phyloP scores from a whole-genome alignment of 805 yeast genomes.

The Saccharomycopsis sp. region DNA sequence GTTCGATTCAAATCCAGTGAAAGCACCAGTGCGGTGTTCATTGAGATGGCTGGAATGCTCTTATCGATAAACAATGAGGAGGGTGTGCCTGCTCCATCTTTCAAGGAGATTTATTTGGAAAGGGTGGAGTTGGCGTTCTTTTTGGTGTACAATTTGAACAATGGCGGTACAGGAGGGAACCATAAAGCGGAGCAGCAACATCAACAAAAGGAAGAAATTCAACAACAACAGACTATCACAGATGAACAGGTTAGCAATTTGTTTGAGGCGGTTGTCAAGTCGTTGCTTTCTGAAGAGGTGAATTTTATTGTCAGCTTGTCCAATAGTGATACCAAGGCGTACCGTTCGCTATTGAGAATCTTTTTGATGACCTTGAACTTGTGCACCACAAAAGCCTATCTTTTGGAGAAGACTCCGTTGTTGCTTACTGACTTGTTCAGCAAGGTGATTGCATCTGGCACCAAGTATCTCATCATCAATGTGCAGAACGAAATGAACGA shows the following conservation, averaged over 20 bases:
- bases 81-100: conserved; percentile 41
- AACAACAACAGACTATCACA: too few relatives aligned
- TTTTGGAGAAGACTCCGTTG: conserved; percentile 41
- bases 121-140: conserved; percentile 62
- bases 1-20: conserved; percentile 35
- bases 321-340: conserved; percentile 32
- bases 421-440: conserved; percentile 51
- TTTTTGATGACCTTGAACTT: conserved; percentile 40
- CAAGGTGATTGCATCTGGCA: conserved; percentile 54
- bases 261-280: conserved; percentile 30
- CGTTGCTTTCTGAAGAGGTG: conserved; percentile 42
- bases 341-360: conserved; percentile 55
- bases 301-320: conserved; percentile 38
- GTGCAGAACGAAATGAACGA: conserved; percentile 44
- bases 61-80: conserved; percentile 42
- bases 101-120: conserved; percentile 45
- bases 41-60: conserved; percentile 38
- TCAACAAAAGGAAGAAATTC: too few relatives aligned
- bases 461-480: conserved; percentile 47
- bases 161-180: too few relatives aligned
- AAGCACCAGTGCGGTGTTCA: conserved; percentile 28
- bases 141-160: conserved; percentile 24
- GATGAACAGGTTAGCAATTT: conserved; percentile 22
- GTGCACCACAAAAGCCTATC: conserved; percentile 33
- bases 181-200: too few relatives aligned